Conservation (phyloP, 2,329 filamentous ascomycete genomes). For the Bipolaris bicolor region DNA sequence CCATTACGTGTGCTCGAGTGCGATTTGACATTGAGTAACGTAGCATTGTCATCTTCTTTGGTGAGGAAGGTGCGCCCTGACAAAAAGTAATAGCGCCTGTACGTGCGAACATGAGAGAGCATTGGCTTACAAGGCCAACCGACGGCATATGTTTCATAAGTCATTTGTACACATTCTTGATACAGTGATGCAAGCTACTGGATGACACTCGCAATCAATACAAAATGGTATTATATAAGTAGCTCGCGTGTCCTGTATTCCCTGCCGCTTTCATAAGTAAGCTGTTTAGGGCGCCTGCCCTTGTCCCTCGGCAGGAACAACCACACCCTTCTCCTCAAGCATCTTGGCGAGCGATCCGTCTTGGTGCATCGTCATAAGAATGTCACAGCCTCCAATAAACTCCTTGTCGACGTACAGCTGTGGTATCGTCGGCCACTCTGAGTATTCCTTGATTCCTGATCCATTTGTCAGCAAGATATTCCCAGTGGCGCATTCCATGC, state of each 20-base stretch:
- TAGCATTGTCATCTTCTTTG: neutral
- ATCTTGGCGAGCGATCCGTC: conserved; percentile 91
- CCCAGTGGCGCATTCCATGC: neutral
- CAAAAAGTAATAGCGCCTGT: neutral
- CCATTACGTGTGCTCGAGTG: conserved; percentile 14
- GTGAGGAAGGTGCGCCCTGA: conserved; percentile 14
- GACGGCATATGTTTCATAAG: neutral
- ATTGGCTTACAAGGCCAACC: neutral
- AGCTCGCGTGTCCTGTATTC: neutral
- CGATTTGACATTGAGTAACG: conserved; percentile 6
- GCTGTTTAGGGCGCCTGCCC: conserved; percentile 25
- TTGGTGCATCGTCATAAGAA: conserved; percentile 95
- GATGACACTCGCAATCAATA: neutral
- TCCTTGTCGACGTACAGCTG: conserved; percentile 96
- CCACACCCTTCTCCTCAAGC: conserved; percentile 88
- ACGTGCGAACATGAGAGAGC: neutral
- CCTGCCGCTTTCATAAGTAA: neutral
- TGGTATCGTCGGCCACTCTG: conserved; percentile 98
- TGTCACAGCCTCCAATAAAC: conserved; percentile 97
- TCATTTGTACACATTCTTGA: conserved; percentile 8
- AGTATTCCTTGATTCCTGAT: conserved; percentile 96
- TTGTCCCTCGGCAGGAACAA: conserved; percentile 60
- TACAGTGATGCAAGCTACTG: conserved; percentile 2
- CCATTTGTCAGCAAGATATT: conserved; percentile 21
- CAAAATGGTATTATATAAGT: neutral